A percentile compares a stretch with the other conserved stretches of the same genome.
Conservation (phyloP, 2,329 filamentous ascomycete species). For the Aspergillus latus region DNA sequence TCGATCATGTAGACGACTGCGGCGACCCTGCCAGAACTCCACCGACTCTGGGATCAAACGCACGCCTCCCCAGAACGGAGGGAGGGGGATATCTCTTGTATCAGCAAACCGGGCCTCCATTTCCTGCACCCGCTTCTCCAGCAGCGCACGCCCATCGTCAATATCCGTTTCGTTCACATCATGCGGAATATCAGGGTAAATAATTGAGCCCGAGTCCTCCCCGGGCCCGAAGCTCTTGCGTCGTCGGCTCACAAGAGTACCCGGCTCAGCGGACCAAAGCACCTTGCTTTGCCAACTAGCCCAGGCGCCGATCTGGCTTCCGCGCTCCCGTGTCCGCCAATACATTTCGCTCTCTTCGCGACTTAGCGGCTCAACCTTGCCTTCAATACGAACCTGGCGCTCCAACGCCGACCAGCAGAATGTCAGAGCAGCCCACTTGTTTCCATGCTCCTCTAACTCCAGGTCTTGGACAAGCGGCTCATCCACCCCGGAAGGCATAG, state of each 20-base stretch:
- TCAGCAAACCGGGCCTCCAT: slow-evolving; percentile 73
- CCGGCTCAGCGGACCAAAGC: slow-evolving; percentile 49
- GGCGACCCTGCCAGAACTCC: slow-evolving; percentile 95
- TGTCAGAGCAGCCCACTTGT: slow-evolving; percentile 76
- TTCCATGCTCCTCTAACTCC: slow-evolving; percentile 42
- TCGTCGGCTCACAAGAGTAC: slow-evolving; percentile 24
- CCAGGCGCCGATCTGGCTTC: slow-evolving; percentile 87
- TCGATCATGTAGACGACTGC: slow-evolving; percentile 88
- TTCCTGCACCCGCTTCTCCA: slow-evolving; percentile 77
- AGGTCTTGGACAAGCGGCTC: slow-evolving; percentile 18
- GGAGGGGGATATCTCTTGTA: slow-evolving; percentile 78
- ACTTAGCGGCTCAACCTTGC: slow-evolving; percentile 64
- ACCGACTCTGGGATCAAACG: slow-evolving; percentile 80
- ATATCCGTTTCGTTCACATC: slow-evolving; percentile 38
- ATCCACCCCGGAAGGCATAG: slow-evolving; percentile 54
- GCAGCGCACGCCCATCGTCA: slow-evolving; percentile 68
- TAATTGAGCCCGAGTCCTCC: slow-evolving; percentile 17
- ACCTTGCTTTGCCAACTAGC: slow-evolving; percentile 85
- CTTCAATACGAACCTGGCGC: slow-evolving; percentile 88
- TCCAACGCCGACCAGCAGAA: slow-evolving; percentile 90
- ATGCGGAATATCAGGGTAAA: slow-evolving; percentile 24
- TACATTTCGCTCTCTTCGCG: slow-evolving; percentile 70
- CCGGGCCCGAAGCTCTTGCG: slow-evolving; percentile 28
- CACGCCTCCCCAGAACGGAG: slow-evolving; percentile 91
- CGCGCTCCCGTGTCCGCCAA: slow-evolving; percentile 68